A percentile compares a stretch with the other conserved stretches of the same genome.
These are phyloP conservation scores for Hebeloma cylindrosporum DNA, from an alignment of 768 basidiomycete species.

Conservation along the genomic window DNA sequence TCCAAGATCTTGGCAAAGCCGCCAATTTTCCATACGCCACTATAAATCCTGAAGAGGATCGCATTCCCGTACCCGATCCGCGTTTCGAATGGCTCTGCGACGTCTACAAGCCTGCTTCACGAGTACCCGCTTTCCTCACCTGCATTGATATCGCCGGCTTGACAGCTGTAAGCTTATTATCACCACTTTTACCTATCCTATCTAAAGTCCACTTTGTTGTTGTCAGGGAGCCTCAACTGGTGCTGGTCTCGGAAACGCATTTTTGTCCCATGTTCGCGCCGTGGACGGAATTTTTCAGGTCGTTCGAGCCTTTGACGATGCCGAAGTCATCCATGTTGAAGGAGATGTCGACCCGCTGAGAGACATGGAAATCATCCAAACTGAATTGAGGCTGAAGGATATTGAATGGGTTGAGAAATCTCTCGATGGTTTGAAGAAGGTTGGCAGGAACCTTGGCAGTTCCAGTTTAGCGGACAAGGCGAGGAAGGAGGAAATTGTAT, in stretches of 20 bases:
- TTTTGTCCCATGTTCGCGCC: slow-evolving; percentile 95
- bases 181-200: background rate
- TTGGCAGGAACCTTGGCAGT: slow-evolving; percentile 68
- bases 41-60: slow-evolving; percentile 93
- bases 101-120: slow-evolving; percentile 83
- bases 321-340: slow-evolving; percentile 99
- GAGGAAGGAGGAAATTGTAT: slow-evolving; percentile 92
- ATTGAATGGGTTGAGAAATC: slow-evolving; percentile 98
- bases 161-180: slow-evolving; percentile 65
- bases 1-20: slow-evolving; percentile 81
- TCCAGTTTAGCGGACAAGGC: slow-evolving; percentile 89
- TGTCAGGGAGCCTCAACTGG: slow-evolving; percentile 91
- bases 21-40: slow-evolving; percentile 98
- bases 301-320: slow-evolving; percentile 96
- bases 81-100: slow-evolving; percentile 96
- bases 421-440: slow-evolving; percentile 75
- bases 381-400: slow-evolving; percentile 92
- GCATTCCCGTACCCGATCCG: slow-evolving; percentile 90
- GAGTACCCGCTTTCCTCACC: slow-evolving; percentile 92
- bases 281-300: slow-evolving; percentile 99
- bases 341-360: slow-evolving; percentile 95
- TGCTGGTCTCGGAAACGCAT: slow-evolving; percentile 96
- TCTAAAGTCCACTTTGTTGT: slow-evolving; percentile 5
- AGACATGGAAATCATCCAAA: slow-evolving; percentile 97
- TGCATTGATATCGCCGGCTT: slow-evolving; percentile 99